Evolutionary conservation across 192 early-diverging fungal genomes (phyloP).

Genomic region (Coemansia sp.): DNA sequence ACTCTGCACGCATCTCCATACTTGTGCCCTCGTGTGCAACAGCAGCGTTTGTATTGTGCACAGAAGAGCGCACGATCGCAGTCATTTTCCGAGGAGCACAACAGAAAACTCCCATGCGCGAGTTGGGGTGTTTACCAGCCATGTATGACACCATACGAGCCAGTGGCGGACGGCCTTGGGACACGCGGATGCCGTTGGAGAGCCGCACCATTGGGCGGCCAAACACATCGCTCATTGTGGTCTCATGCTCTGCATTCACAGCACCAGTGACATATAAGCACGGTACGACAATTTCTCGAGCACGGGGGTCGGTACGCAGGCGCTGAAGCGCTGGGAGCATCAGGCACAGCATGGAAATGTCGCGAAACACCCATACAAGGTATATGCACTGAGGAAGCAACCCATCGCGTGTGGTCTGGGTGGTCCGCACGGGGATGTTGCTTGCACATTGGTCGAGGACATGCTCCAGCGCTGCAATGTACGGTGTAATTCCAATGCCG

Average conservation of each 20-base stretch:
- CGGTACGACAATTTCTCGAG: conserved; percentile 45
- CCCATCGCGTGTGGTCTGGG: conserved; percentile 38
- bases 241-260: conserved; percentile 32
- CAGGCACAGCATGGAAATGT: conserved; percentile 37
- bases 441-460: conserved; percentile 41
- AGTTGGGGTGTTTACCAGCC: conserved; percentile 46
- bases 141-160: conserved; percentile 46
- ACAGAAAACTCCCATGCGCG: conserved; percentile 46
- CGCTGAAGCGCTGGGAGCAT: conserved; percentile 34
- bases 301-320: conserved; percentile 30
- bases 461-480: conserved; percentile 47
- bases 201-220: conserved; percentile 46
- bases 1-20: conserved; percentile 52
- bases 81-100: conserved; percentile 45
- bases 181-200: conserved; percentile 50
- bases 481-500: conserved; percentile 83
- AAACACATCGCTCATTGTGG: conserved; percentile 45
- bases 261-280: conserved; percentile 46
- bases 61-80: conserved; percentile 39
- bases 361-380: conserved; percentile 51
- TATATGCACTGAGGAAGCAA: conserved; percentile 46
- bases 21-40: conserved; percentile 46
- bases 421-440: conserved; percentile 42
- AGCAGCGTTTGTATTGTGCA: conserved; percentile 48
- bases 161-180: conserved; percentile 41